Evolutionary conservation across 495 filamentous ascomycete genomes (phyloP).

Genomic region (Lasiosphaeria ovina): DNA sequence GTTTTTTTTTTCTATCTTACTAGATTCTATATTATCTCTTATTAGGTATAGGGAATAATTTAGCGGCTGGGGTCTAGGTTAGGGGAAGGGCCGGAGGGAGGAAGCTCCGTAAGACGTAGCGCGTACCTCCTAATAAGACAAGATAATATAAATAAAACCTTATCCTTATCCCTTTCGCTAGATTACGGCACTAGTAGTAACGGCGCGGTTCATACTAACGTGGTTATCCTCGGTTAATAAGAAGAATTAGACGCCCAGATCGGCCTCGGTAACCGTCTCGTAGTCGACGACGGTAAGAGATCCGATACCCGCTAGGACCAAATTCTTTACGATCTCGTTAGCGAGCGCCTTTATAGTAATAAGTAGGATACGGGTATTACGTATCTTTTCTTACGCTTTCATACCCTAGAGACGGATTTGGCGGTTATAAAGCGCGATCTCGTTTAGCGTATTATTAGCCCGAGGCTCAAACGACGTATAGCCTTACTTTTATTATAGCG

Average conservation of each 20-base stretch:
- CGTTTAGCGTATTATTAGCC: conserved; percentile 57
- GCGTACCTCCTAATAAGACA: too few relatives aligned
- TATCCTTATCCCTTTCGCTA: too few relatives aligned
- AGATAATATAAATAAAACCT: too few relatives aligned
- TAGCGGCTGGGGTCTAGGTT: too few relatives aligned
- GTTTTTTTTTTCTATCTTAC: too few relatives aligned
- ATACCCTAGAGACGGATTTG: conserved; percentile 99
- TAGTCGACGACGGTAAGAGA: conserved; percentile 88
- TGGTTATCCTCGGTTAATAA: conserved; percentile 61
- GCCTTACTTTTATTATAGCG: neutral
- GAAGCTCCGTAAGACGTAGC: too few relatives aligned
- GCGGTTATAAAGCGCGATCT: conserved; percentile 96
- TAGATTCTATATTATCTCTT: too few relatives aligned
- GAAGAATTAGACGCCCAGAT: conserved; percentile 89
- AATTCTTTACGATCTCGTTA: conserved; percentile 94
- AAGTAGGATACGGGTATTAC: conserved; percentile 85
- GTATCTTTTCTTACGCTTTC: conserved; percentile 85
- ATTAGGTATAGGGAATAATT: too few relatives aligned
- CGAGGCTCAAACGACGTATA: neutral
- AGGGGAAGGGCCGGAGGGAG: too few relatives aligned
- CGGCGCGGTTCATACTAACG: conserved; percentile 80
- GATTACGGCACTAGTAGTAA: conserved; percentile 75
- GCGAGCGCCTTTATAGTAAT: conserved; percentile 84
- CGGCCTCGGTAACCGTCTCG: conserved; percentile 70
- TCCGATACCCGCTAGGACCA: conserved; percentile 92